Conservation (phyloP, 352 stramenopile genomes). For the Peronospora destructor region DNA sequence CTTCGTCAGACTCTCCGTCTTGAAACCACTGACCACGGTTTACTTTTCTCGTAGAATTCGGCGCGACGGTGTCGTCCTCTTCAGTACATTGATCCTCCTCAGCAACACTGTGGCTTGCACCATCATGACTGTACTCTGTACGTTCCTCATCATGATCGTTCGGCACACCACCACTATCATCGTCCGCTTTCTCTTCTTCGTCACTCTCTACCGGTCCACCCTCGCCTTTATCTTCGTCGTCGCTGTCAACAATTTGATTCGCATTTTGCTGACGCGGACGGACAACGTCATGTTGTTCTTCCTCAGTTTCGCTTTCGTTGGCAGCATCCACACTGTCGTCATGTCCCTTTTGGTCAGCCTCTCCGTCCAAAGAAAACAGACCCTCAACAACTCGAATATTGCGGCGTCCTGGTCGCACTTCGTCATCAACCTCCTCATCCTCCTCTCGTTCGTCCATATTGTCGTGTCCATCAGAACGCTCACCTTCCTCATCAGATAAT, state of each 20-base stretch:
- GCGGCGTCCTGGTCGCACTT: slow-evolving; percentile 11
- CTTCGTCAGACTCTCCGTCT: slow-evolving; percentile 25
- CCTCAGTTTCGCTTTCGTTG: slow-evolving; percentile 9
- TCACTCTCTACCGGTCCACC: slow-evolving; percentile 6
- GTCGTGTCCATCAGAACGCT: slow-evolving; percentile 3
- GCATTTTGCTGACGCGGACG: slow-evolving; percentile 20
- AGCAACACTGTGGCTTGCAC: slow-evolving; percentile 7
- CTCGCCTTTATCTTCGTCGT: slow-evolving; percentile 19
- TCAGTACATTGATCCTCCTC: slow-evolving; percentile 22
- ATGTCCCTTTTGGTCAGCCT: slow-evolving; percentile 8
- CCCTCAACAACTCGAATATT: slow-evolving; percentile 22
- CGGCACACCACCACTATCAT: slow-evolving; percentile 5
- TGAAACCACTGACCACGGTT: slow-evolving; percentile 26
- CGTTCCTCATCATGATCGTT: slow-evolving; percentile 7
- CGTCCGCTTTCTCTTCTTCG: slow-evolving; percentile 15
- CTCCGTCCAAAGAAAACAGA: slow-evolving; percentile 18
- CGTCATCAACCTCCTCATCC: slow-evolving; percentile 10
- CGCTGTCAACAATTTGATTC: slow-evolving; percentile 36
- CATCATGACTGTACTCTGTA: slow-evolving; percentile 1
- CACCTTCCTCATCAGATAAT: slow-evolving; percentile 13
- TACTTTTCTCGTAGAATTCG: slow-evolving; percentile 9
- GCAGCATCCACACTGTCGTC: background rate
- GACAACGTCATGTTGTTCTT: slow-evolving; percentile 14
- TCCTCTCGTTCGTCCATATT: slow-evolving; percentile 20
- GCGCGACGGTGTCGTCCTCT: slow-evolving; percentile 8